Evolutionary conservation across 139 green algal species (phyloP), one percentile per base, ranked within the genome.

Genomic region (Chlorella sorokiniana): DNA sequence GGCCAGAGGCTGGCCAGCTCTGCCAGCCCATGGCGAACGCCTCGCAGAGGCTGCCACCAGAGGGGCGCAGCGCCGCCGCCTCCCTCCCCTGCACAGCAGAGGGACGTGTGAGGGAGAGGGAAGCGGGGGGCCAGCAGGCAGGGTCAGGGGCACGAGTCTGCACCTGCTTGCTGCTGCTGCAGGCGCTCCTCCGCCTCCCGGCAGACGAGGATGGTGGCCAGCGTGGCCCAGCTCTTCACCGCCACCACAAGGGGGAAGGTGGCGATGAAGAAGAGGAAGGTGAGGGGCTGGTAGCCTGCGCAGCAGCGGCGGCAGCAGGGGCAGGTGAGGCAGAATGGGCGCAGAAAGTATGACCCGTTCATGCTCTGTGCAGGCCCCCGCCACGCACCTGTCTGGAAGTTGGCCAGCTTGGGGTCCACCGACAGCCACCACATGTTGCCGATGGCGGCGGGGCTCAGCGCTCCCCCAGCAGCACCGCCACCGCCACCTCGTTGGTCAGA

Each of bases 371-470:
- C 14, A 11, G 11, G 48, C 14, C 48, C 16, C 37, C 38, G 14
- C 10, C 10, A 3, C 62, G 7, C 77, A 81, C 83, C 83, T 69
- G 85, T 86, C 16, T 75, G 22, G 64, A 89, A 89, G 62, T 89
- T 89, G 23, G 85, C 80, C 9, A 89, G 68, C 1, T 54, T n/a
- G 2, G 77, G 77, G 76, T 89, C 76, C 1, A 37, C 61, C 40
- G 20, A 82, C 7, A 89, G 69, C 51, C 61, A 89, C 85, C 85
- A 89, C 59, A 87, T 68, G 62, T 89, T 88, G 51, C 78, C 77
- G 14, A 87, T 76, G 11, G 61, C 61, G 11, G 45, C 69, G 18
- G 74, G 69, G 3, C 70, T 77, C 25, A 81, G 37, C 20, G 29
- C 9, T 0, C 56, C 54, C 63, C 77, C 27, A 31, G 42, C 37